Conservation (phyloP, 257 asterid species). For the Thymus quinquecostatus region DNA sequence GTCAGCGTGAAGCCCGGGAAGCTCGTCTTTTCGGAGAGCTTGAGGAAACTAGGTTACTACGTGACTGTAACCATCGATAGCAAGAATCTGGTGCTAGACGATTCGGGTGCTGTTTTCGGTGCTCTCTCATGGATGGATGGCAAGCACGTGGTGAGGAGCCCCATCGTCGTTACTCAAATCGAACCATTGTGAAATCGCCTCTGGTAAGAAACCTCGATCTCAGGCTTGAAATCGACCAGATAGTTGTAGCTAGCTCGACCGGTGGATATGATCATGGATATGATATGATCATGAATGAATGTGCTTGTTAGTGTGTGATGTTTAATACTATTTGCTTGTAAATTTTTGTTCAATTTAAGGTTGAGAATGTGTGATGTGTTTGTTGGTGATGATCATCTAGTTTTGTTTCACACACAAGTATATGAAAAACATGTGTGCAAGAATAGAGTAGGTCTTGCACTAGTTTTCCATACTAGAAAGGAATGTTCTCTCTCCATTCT, state of each 20-base stretch:
- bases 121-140: slow-evolving; percentile 88
- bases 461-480: slow-evolving; percentile 11
- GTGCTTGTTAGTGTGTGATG: slow-evolving; percentile 38
- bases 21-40: slow-evolving; percentile 65
- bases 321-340: slow-evolving; percentile 20
- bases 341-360: slow-evolving; percentile 13
- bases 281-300: slow-evolving; percentile 6
- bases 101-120: slow-evolving; percentile 84
- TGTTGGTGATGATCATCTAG: slow-evolving; percentile 24
- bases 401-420: not conserved
- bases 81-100: slow-evolving; percentile 61
- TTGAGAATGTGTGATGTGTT: slow-evolving; percentile 25
- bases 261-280: not conserved
- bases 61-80: slow-evolving; percentile 66
- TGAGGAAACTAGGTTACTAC: slow-evolving; percentile 62
- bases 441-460: slow-evolving; percentile 31
- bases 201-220: slow-evolving; percentile 7
- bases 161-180: slow-evolving; percentile 76
- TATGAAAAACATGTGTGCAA: not conserved
- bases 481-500: not conserved
- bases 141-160: slow-evolving; percentile 86
- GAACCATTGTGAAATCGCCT: slow-evolving; percentile 62
- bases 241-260: slow-evolving; percentile 12
- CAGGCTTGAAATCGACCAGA: not conserved
- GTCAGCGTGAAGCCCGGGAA: slow-evolving; percentile 73